These are phyloP conservation scores for Favolaschia claudopus DNA, from an alignment of 768 basidiomycete species.

Conservation along the genomic window DNA sequence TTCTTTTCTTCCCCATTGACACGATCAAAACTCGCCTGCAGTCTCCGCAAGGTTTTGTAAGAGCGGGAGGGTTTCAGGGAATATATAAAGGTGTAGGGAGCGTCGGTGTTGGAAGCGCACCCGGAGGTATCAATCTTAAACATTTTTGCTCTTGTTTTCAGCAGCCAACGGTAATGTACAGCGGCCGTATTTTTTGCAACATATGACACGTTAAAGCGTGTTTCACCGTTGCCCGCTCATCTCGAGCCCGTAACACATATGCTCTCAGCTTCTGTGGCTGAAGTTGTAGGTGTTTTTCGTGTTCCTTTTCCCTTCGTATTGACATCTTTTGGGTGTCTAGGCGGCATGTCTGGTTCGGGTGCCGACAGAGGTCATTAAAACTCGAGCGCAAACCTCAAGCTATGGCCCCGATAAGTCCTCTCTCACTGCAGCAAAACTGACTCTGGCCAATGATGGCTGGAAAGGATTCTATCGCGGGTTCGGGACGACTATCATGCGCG, in stretches of 20 bases:
- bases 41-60: conserved; percentile 83
- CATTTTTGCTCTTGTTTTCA: too few relatives aligned
- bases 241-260: conserved; percentile 58
- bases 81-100: conserved; percentile 95
- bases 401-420: conserved; percentile 72
- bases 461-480: conserved; percentile 91
- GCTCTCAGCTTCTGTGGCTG: conserved; percentile 64
- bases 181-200: conserved; percentile 96
- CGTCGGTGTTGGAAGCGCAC: conserved; percentile 93
- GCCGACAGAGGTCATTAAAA: conserved; percentile 96
- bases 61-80: conserved; percentile 87
- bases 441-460: conserved; percentile 69
- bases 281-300: conserved; percentile 53
- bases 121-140: conserved; percentile 73
- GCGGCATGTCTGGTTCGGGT: conserved; percentile 93
- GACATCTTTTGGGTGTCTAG: conserved; percentile 43
- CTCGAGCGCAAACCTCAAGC: conserved; percentile 85
- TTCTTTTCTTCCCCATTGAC: conserved; percentile 96
- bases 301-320: conserved; percentile 17
- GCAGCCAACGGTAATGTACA: too few relatives aligned
- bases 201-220: conserved; percentile 87
- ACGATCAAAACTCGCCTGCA: conserved; percentile 97
- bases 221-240: conserved; percentile 65
- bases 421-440: conserved; percentile 60
- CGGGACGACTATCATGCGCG: conserved; percentile 76